These are phyloP conservation scores for Sclerotinia minor DNA, from an alignment of 2,329 filamentous ascomycete genomes.

Conservation along the genomic window DNA sequence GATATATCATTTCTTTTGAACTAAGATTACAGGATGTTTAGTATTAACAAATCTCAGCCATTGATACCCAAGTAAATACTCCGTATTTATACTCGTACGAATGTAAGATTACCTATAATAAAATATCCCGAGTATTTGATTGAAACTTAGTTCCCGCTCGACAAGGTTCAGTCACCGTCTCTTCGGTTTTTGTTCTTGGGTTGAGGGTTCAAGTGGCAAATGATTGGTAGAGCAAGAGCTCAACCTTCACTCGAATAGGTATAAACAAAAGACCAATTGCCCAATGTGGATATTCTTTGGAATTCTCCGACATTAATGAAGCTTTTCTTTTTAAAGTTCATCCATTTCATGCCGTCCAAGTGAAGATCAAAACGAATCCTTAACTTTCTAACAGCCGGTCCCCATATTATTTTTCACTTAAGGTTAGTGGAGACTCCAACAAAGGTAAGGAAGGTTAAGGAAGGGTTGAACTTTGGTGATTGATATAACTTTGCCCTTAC, in stretches of 20 bases:
- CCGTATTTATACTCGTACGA: no score
- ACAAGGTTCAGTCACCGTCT: no score
- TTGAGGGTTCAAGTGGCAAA: neutral
- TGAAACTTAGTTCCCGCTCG: no score
- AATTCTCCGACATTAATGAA: neutral
- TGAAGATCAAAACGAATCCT: neutral
- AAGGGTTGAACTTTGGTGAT: neutral
- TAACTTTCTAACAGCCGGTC: neutral
- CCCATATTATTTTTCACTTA: constrained; percentile 12
- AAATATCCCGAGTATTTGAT: no score
- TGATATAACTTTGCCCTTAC: neutral
- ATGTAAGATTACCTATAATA: no score
- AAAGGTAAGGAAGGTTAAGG: no score
- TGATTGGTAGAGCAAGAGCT: neutral
- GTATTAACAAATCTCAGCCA: no score
- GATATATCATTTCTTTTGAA: no score
- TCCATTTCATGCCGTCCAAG: neutral
- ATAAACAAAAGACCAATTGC: neutral
- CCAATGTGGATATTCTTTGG: constrained; percentile 9
- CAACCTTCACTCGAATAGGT: no score
- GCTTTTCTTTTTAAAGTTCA: neutral
- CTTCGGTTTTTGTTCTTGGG: no score
- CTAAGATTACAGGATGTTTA: no score
- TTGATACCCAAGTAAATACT: no score
- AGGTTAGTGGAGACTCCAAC: constrained; percentile 20